Conservation (phyloP, 495 filamentous ascomycete genomes). For the Lepraria neglecta region DNA sequence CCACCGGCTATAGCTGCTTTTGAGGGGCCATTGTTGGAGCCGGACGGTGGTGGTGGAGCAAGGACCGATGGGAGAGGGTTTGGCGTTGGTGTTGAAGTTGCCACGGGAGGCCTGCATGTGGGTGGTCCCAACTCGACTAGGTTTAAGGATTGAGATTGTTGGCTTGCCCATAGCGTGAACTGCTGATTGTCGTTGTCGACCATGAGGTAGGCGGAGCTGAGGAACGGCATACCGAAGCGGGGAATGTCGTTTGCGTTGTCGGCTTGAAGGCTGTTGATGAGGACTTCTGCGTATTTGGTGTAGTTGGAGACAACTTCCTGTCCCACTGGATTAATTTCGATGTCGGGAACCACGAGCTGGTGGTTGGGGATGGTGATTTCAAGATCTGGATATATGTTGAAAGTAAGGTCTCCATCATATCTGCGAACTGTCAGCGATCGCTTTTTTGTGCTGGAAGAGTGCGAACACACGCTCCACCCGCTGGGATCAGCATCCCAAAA, state of each 20-base stretch:
- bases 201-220: slow-evolving; percentile 37
- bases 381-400: slow-evolving; percentile 24
- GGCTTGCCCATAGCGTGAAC: slow-evolving; percentile 20
- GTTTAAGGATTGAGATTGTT: slow-evolving; percentile 4
- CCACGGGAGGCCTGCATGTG: slow-evolving; percentile 5
- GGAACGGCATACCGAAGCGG: slow-evolving; percentile 37
- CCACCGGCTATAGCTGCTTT: slow-evolving; percentile 16
- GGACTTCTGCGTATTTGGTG: slow-evolving; percentile 21
- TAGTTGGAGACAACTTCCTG: slow-evolving; percentile 24
- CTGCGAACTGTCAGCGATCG: slow-evolving; percentile 7
- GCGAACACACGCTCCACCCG: not conserved
- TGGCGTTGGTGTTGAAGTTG: not conserved
- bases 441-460: not conserved
- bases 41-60: too few relatives aligned
- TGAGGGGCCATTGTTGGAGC: not conserved
- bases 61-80: too few relatives aligned
- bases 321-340: slow-evolving; percentile 28
- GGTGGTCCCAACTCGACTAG: slow-evolving; percentile 11
- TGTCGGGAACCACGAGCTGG: slow-evolving; percentile 35
- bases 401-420: slow-evolving; percentile 29
- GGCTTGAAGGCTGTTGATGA: slow-evolving; percentile 29
- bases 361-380: slow-evolving; percentile 32
- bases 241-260: slow-evolving; percentile 28
- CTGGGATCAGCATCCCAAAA: not conserved
- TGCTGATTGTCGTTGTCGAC: slow-evolving; percentile 30